Base-by-base conservation (phyloP, 2,329 filamentous ascomycete species). In the Lecanicillium sp. region DNA sequence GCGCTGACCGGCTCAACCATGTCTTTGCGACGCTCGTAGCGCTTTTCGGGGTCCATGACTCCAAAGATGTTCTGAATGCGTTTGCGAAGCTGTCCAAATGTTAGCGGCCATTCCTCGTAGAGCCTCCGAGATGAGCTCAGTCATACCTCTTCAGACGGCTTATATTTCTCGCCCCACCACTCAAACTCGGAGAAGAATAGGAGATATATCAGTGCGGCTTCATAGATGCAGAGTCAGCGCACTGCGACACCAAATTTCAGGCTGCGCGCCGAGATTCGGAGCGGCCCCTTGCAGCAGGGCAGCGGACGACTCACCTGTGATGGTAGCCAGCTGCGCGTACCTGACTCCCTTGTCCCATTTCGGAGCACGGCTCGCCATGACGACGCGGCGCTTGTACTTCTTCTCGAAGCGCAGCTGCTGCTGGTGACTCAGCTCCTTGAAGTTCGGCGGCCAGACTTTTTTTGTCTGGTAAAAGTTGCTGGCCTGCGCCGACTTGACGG, bases 401-500 rank as follows among this genome's bases (percentile, higher is more conserved):
- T 86, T 82, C 71, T 91, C 87, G 57, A 89, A 83, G 36, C 81
- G 77, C 62, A 90, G 85, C 65, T 90, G 83, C 60, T 90, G 81
- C 64, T 86, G 85, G 39, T 74, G 69, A 30, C 80, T 80, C 51
- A 91, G 75, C 60, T 79, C 77, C 53, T 74, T 69, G 65, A 91
- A 86, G 65, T 90, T 82, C 11, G 87, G 87, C 49, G 87, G 87
- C 87, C 87, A 91, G 54, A 79, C 70, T 61, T 84, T 86, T 66
- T 86, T 84, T 41, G 81, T 78, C 58, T 72, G 78, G 68, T 79
- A 83, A 5, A 76, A 76, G 60, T 80, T 82, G 51, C 65, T 73
- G 54, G 74, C 69, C 20, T 62, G 58, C 38, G 56, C 44, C 37
- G 54, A 53, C 32, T 59, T 63, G 19, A 61, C 33, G 23, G 60